Evolutionary conservation across 2,329 filamentous ascomycete genomes (phyloP).

Genomic region (Penicillium aurantiogriseum): DNA sequence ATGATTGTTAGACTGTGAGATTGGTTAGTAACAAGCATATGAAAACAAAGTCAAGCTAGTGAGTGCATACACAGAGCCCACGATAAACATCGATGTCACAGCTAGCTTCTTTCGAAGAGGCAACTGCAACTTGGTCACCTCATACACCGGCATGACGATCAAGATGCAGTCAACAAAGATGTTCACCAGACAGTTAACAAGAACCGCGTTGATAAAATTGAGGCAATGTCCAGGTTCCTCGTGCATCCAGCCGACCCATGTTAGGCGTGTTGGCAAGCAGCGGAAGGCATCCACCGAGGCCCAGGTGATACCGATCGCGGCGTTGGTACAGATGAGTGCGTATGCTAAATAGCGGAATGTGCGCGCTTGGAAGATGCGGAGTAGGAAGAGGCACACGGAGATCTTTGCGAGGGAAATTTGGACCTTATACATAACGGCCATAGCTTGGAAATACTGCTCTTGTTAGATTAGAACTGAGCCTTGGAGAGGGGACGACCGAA

Average conservation of each 20-base stretch:
- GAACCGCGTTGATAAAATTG: constrained; percentile 19
- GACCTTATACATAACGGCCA: constrained; percentile 21
- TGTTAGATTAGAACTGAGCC: not conserved
- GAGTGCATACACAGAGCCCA: constrained; percentile 17
- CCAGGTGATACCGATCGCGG: constrained; percentile 19
- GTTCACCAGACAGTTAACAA: constrained; percentile 23
- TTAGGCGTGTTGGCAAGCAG: constrained; percentile 17
- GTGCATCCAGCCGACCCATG: constrained; percentile 20
- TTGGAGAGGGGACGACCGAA: not conserved
- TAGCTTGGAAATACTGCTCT: constrained; percentile 16
- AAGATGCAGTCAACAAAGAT: constrained; percentile 21
- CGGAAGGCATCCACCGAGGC: constrained; percentile 20
- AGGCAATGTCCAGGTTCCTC: constrained; percentile 20
- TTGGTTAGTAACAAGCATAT: not conserved
- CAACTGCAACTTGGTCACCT: constrained; percentile 22
- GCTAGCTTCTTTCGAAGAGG: constrained; percentile 18
- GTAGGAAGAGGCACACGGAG: constrained; percentile 22
- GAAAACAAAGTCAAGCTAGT: not conserved
- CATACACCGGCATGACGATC: constrained; percentile 20
- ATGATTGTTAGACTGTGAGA: constrained; percentile 22
- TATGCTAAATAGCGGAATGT: constrained; percentile 21
- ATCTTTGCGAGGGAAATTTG: constrained; percentile 20
- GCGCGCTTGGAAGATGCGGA: constrained; percentile 22
- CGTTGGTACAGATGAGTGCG: constrained; percentile 17
- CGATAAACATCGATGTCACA: constrained; percentile 18